Evolutionary conservation across 176 grass and related monocot genomes (phyloP), one percentile per base, ranked within the genome.

Genomic region (Cenchrus purpureus): DNA sequence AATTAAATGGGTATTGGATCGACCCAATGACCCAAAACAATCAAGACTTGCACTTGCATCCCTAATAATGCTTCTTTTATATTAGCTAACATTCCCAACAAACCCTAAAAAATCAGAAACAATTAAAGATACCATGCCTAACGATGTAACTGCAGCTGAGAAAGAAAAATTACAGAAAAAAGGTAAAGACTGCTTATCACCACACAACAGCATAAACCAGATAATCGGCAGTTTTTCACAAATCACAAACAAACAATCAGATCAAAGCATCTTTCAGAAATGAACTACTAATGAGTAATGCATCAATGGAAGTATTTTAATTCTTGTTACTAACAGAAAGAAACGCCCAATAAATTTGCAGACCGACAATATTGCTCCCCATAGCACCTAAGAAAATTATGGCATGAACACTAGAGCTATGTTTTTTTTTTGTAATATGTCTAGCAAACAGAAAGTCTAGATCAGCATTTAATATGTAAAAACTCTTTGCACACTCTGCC

Each of bases 181-280:
- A 76, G 53, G 25, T 6, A 0, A 12, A 88, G 19, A 46, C 7
- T 88, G 19, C 57, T 49, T 77, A 86, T 82, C 55, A 86, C 73
- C 31, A 25, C 31, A 1, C 46, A 22, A 77, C 45, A 8, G 14
- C 43, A 53, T 62, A 56, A 60, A 28, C 12, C 77, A 84, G 15
- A 78, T 45, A 72, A 37, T 11, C 15, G 16, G 34, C 67, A 79
- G 12, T 56, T 44, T 44, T 12, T 61, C 58, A 74, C 0, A 22
- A 68, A 63, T 55, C 13, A 76, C 52, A 6, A 71, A 69, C 32
- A 62, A 2, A 69, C 20, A 22, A 71, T 48, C 44, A 32, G 52
- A 74, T 80, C 12, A 45, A 40, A 40, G 37, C 37, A 40, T 40
- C 37, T 40, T 40, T 4, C 37, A 40, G 37, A 40, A 40, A 40